These are phyloP conservation scores for Coemansia sp. DNA, from an alignment of 192 early-diverging fungal genomes.

Conservation along the genomic window DNA sequence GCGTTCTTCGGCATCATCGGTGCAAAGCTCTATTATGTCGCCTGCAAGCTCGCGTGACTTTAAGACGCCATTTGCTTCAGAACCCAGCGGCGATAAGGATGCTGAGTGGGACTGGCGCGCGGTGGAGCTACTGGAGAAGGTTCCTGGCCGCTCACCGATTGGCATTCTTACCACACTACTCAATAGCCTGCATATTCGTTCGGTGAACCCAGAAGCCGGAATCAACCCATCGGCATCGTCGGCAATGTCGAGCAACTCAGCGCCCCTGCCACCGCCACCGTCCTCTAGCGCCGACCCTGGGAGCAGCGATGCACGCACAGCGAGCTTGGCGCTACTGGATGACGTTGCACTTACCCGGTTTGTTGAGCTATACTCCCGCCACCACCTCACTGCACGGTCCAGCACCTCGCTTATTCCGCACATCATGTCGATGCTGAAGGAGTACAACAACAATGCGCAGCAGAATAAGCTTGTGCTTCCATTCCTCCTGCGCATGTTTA, in stretches of 20 bases:
- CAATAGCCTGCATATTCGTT: constrained; percentile 27
- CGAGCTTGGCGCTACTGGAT: constrained; percentile 20
- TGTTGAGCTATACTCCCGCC: constrained; percentile 37
- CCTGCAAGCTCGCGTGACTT: constrained; percentile 4
- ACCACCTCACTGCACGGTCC: constrained; percentile 29
- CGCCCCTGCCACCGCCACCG: not conserved
- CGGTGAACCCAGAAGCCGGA: constrained; percentile 4
- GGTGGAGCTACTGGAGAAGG: constrained; percentile 34
- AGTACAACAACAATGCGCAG: constrained; percentile 30
- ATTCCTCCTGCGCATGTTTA: constrained; percentile 49
- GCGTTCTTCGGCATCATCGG: constrained; percentile 34
- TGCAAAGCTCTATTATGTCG: constrained; percentile 12
- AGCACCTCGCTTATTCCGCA: constrained; percentile 29
- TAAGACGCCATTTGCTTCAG: not conserved
- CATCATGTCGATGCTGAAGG: constrained; percentile 33
- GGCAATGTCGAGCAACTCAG: constrained; percentile 6
- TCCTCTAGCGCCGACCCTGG: not conserved
- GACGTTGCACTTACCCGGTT: constrained; percentile 35
- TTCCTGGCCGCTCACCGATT: constrained; percentile 30
- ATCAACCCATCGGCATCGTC: constrained; percentile 12
- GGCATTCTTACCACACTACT: constrained; percentile 30
- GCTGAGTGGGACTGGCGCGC: constrained; percentile 50
- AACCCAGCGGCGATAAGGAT: constrained; percentile 18
- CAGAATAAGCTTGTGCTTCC: constrained; percentile 35
- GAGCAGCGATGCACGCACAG: not conserved